Evolutionary conservation across 306 rosid species (phyloP), one percentile per base, ranked within the genome.

Genomic region (Vigna unguiculata): DNA sequence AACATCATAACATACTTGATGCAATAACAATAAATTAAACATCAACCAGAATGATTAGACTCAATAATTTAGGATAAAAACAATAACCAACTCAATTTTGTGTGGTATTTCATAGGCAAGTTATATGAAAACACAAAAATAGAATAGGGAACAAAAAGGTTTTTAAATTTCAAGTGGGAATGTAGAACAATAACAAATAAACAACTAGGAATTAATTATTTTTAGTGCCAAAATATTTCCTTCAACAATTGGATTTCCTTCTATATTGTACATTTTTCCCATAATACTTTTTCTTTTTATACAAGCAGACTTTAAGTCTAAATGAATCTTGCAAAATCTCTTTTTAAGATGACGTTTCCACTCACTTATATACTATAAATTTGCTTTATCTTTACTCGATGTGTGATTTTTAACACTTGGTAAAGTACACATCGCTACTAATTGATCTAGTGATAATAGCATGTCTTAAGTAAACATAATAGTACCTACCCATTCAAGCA

Each of bases 401-500:
- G n/a, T n/a, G n/a, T n/a, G n/a, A 49, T 64, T 10, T 64, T 51
- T 38, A 67, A 57, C 5, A 16, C 34, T 51, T 20, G 64, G 19
- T 19, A 15, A 75, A 36, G 22, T 34, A 49, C 47, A 64, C 16
- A 15, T 24, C 19, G 21, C 0, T 52, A 49, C 7, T 40, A 41
- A 77, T 6, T 66, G 47, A 32, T 6, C 19, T 34, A 59, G 19
- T 38, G 19, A 51, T 54, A 14, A 38, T 7, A 47, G 47, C 30
- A 71, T 30, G n/a, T 60, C 43, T 72, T 34, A 32, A 17, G 13
- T 17, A 46, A 72, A 53, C 40, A 60, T 20, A 67, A 79, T 28
- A 71, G 77, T 28, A 63, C 91, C 22, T 92, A 95, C 99, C 99
- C 97, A 95, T 75, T 92, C 97, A 72, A 92, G 89, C 75, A 95